Conservation (phyloP, 176 grass and related monocot genomes). For the Musa itinerans region DNA sequence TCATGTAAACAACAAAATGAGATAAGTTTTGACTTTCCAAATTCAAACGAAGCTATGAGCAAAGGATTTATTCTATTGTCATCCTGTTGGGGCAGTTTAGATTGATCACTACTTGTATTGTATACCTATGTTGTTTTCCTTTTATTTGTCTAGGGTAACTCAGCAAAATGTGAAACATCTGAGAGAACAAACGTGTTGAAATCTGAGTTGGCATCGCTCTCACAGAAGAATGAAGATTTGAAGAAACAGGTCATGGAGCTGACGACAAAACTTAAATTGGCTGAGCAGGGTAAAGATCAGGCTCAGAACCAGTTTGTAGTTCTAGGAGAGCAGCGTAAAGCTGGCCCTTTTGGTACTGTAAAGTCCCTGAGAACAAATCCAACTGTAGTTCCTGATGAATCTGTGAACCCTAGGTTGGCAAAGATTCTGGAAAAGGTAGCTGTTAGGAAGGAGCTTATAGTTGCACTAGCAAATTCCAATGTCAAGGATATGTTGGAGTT, state of each 20-base stretch:
- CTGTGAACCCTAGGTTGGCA: constrained; percentile 59
- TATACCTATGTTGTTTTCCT: constrained; percentile 13
- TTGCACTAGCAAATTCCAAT: constrained; percentile 91
- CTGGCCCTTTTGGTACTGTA: constrained; percentile 81
- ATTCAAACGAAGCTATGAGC: not conserved
- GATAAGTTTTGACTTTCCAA: not conserved
- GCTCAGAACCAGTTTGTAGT: constrained; percentile 8
- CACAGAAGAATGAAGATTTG: constrained; percentile 62
- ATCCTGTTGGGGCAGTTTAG: not conserved
- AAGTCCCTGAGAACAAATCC: constrained; percentile 91
- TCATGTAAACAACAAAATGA: not conserved
- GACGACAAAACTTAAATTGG: constrained; percentile 58
- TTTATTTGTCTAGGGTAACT: constrained; percentile 35
- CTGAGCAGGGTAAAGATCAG: constrained; percentile 46
- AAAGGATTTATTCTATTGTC: not conserved
- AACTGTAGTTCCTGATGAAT: constrained; percentile 61
- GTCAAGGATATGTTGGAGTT: constrained; percentile 71
- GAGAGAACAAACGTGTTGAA: constrained; percentile 34
- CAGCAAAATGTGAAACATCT: constrained; percentile 48
- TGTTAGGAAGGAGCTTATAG: constrained; percentile 78
- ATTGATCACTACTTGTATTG: not conserved
- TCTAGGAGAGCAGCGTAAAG: constrained; percentile 28
- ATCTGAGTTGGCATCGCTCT: constrained; percentile 46
- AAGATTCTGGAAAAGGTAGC: constrained; percentile 67
- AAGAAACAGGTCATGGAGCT: constrained; percentile 67